Percentiles rank a stretch among this genome's conserved stretches.
Conservation (phyloP, 2,329 filamentous ascomycete genomes). For the Alternaria sp. region DNA sequence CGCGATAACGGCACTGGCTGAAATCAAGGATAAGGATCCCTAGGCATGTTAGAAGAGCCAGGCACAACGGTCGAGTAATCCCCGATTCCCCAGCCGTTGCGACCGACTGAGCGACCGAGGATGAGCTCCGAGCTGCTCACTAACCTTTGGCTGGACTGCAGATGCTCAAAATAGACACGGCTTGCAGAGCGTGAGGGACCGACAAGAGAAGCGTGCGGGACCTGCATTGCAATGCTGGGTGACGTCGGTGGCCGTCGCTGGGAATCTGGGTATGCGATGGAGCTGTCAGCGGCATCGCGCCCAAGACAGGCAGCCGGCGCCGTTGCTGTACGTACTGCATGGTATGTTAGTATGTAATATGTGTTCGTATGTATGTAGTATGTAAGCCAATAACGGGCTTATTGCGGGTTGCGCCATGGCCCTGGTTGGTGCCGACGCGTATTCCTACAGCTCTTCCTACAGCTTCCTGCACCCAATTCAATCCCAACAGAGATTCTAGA, state of each 20-base stretch:
- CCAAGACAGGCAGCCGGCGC: conserved; percentile 7
- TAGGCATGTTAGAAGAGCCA: conserved; percentile 1
- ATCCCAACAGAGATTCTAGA: conserved; percentile 30
- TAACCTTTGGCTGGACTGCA: background rate
- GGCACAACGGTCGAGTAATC: background rate
- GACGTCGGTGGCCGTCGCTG: conserved; percentile 19
- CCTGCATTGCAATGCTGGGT: conserved; percentile 18
- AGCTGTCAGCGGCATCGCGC: conserved; percentile 6
- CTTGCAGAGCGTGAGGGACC: conserved; percentile 5
- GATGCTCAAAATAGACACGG: conserved; percentile 7
- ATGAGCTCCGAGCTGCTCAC: background rate
- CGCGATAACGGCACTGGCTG: conserved; percentile 21
- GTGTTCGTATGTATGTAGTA: too few relatives aligned
- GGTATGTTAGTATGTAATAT: too few relatives aligned
- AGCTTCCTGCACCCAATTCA: conserved; percentile 12
- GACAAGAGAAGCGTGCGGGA: conserved; percentile 11
- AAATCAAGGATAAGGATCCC: conserved; percentile 19
- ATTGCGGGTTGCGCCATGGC: background rate
- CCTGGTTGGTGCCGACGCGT: conserved; percentile 14
- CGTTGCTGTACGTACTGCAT: background rate
- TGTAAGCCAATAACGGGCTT: background rate
- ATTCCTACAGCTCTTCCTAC: background rate
- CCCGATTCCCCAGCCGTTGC: background rate
- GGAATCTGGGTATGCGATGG: conserved; percentile 4
- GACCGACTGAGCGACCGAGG: conserved; percentile 1